Evolutionary conservation across 1,139 yeast species (phyloP).

Genomic region (Meyerozyma athensensis): DNA sequence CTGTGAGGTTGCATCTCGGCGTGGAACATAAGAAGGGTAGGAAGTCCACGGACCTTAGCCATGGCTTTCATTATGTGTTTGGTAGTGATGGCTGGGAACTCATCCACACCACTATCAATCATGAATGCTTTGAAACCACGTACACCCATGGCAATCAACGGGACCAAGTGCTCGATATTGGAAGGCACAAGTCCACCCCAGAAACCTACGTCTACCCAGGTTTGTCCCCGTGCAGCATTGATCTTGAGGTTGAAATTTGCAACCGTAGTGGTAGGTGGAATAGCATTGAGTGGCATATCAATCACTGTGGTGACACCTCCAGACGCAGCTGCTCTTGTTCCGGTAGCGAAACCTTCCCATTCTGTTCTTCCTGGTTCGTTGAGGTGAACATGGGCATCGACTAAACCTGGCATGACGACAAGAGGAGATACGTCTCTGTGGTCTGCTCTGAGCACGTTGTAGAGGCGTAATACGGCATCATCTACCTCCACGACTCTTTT

Average conservation of each 20-base stretch:
- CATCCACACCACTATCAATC: slow-evolving; percentile 91
- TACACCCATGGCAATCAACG: slow-evolving; percentile 78
- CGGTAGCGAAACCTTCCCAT: slow-evolving; percentile 95
- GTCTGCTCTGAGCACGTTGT: slow-evolving; percentile 37
- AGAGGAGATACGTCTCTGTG: slow-evolving; percentile 58
- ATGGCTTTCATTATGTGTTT: slow-evolving; percentile 63
- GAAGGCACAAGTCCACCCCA: slow-evolving; percentile 94
- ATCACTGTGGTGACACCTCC: slow-evolving; percentile 96
- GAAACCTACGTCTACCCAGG: slow-evolving; percentile 92
- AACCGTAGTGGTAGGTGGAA: slow-evolving; percentile 89
- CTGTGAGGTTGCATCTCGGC: slow-evolving; percentile 72
- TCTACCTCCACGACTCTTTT: slow-evolving; percentile 23
- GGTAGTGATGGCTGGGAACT: slow-evolving; percentile 77
- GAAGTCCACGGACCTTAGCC: slow-evolving; percentile 51
- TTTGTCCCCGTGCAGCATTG: slow-evolving; percentile 71
- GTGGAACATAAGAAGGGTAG: slow-evolving; percentile 83
- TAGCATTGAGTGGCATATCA: slow-evolving; percentile 94
- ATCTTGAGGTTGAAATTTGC: slow-evolving; percentile 70
- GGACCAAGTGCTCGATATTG: slow-evolving; percentile 63
- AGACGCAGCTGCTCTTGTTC: slow-evolving; percentile 86
- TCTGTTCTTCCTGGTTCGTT: slow-evolving; percentile 94
- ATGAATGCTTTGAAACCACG: slow-evolving; percentile 89
- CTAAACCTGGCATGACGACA: slow-evolving; percentile 81
- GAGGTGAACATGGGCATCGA: slow-evolving; percentile 88
- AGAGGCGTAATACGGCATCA: slow-evolving; percentile 36